A percentile compares a stretch with the other conserved stretches of the same genome.
Evolutionary conservation across 257 asterid species (phyloP).

Genomic region (Plantago ovata): DNA sequence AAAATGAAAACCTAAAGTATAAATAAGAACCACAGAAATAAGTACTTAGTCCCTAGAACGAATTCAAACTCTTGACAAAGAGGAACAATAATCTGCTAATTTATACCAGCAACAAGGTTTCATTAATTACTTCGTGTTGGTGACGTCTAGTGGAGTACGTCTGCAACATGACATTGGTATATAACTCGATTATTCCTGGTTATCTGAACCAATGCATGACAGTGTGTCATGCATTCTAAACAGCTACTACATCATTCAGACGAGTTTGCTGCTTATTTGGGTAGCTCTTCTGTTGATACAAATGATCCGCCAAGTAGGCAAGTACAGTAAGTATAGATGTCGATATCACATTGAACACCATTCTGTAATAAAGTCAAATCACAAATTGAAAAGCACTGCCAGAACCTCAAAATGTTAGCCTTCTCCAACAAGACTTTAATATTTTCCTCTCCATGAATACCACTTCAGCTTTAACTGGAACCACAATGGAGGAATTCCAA

Average conservation of each 20-base stretch:
- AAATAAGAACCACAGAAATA: background rate
- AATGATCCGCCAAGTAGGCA: background rate
- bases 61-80: background rate
- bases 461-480: slow-evolving; percentile 83
- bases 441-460: slow-evolving; percentile 81
- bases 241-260: background rate
- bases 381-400: background rate
- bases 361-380: background rate
- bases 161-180: background rate
- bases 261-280: background rate
- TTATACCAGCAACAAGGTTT: background rate
- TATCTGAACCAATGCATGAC: too few species aligned
- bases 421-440: slow-evolving; percentile 34
- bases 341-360: slow-evolving; percentile 1
- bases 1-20: background rate
- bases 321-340: background rate
- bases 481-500: slow-evolving; percentile 78
- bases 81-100: slow-evolving; percentile 5
- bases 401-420: background rate
- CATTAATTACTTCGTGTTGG: background rate
- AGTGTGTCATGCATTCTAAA: background rate
- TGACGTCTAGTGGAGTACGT: background rate
- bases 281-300: background rate
- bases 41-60: background rate
- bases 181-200: background rate